These are phyloP conservation scores for Nicotiana tabacum DNA, from an alignment of 257 asterid genomes.

Conservation along the genomic window DNA sequence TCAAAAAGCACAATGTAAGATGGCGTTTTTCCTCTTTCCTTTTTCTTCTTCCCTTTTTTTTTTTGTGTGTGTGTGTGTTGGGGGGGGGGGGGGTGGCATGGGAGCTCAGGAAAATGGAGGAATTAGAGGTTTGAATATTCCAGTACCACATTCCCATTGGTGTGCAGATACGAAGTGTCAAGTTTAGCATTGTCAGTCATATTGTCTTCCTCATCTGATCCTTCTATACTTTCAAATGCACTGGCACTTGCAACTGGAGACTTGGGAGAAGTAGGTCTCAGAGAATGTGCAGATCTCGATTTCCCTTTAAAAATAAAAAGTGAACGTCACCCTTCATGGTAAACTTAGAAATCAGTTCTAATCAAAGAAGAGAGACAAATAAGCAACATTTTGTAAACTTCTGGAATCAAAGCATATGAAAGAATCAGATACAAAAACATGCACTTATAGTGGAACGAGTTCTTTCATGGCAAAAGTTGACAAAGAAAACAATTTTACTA, in stretches of 20 bases:
- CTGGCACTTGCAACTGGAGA: constrained; percentile 88
- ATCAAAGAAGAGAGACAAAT: not conserved
- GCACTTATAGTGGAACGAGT: not conserved
- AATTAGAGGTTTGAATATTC: not conserved
- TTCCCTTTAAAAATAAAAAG: constrained; percentile 27
- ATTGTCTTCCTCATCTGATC: constrained; percentile 86
- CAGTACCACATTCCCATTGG: constrained; percentile 65
- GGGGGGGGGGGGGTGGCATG: not conserved
- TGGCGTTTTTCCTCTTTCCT: not conserved
- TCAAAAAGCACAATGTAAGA: not conserved
- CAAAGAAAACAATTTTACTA: not conserved
- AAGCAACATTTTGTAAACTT: not conserved
- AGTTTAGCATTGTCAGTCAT: constrained; percentile 46
- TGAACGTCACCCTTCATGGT: constrained; percentile 12
- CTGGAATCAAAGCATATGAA: not conserved
- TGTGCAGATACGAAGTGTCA: constrained; percentile 52
- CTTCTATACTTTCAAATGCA: constrained; percentile 92
- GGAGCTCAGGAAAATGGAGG: not conserved
- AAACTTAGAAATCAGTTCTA: not conserved
- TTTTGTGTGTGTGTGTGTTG: not conserved
- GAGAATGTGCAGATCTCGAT: constrained; percentile 47
- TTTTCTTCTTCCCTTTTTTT: not conserved
- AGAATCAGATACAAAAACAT: not conserved
- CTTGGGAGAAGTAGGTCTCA: constrained; percentile 82
- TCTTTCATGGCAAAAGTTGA: not conserved